Evolutionary conservation across 345 rosid species (phyloP), one percentile per base, ranked within the genome.

Genomic region (Brassica nigra): DNA sequence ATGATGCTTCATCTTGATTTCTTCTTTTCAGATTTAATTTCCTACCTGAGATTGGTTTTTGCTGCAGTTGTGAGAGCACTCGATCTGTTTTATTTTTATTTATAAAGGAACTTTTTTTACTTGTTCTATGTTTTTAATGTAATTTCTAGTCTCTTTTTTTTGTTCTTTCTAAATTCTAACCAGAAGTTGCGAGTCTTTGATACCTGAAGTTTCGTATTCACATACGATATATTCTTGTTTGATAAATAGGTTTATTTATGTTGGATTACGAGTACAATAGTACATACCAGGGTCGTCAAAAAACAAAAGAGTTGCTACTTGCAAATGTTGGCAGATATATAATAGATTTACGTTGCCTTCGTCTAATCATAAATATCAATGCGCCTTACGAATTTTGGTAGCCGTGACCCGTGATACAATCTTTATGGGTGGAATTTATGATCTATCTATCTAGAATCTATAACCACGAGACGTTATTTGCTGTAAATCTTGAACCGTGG

Each of bases 1-100:
- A 67, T 65, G 3, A 57, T 77, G 59, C 31, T 73, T 75, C 39
- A 66, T 75, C 44, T 27, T 69, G 1, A 36, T 75, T 61, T 49
- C 5, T 52, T 2, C 54, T 74, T 47, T 69, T 0, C 1, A 36
- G 14, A 54, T 68, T 39, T 37, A 30, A 29, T 68, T 52, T 42
- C 16, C 9, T 49, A 62, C 34, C 3, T 34, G 65, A 68, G 49
- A 70, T 70, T 74, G 73, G 42, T 70, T 76, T 76, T 76, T 70
- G 76, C 16, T 63, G 49, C 68, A 44, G 23, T 76, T 80, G 76
- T 57, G 73, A 80, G 76, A 63, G 68, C 36, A 2, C 63, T 69
- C 2, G 58, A 62, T 63, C 1, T 61, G 20, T 70, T 14, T 49
- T 66, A 6, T 68, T 27, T 76, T 44, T 16, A 3, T 12, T 63